These are phyloP conservation scores for Erigeron philadelphicus DNA, from an alignment of 140 eudicot species.

Conservation along the genomic window DNA sequence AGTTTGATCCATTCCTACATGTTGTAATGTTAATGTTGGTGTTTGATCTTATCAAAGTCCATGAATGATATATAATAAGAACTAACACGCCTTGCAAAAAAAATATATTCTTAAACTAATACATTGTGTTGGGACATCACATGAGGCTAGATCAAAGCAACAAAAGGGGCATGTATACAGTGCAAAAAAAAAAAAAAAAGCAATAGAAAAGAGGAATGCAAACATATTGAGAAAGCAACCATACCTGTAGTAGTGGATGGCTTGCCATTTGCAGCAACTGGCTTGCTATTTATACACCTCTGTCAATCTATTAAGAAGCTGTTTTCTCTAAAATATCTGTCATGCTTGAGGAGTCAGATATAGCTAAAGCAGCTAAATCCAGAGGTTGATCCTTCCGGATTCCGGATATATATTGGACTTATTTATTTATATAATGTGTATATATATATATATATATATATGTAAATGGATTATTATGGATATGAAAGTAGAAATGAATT, in stretches of 20 bases:
- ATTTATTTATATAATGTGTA: too few relatives aligned
- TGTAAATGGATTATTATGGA: too few relatives aligned
- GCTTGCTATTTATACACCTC: too few relatives aligned
- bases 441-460: too few relatives aligned
- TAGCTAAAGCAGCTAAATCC: slow-evolving; percentile 75
- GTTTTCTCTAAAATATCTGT: slow-evolving; percentile 36
- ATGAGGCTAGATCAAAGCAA: background rate
- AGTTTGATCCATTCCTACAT: too few relatives aligned
- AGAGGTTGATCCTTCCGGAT: slow-evolving; percentile 98
- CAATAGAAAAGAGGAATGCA: background rate
- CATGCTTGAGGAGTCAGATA: slow-evolving; percentile 50
- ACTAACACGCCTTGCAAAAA: too few relatives aligned
- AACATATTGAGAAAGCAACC: background rate
- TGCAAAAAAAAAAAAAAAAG: background rate
- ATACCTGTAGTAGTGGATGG: slow-evolving; percentile 45
- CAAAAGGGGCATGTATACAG: background rate
- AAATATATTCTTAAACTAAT: background rate
- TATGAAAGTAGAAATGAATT: too few relatives aligned
- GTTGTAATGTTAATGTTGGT: too few relatives aligned
- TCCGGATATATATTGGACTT: too few relatives aligned
- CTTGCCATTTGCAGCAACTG: slow-evolving; percentile 33
- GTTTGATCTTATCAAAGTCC: too few relatives aligned
- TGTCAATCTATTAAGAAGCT: slow-evolving; percentile 39
- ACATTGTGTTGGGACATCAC: background rate
- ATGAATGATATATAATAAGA: too few relatives aligned